Percentiles rank a stretch among this genome's conserved stretches.
phyloP scores from a whole-genome alignment of 495 filamentous ascomycete species.

The Aspergillus affinis region DNA sequence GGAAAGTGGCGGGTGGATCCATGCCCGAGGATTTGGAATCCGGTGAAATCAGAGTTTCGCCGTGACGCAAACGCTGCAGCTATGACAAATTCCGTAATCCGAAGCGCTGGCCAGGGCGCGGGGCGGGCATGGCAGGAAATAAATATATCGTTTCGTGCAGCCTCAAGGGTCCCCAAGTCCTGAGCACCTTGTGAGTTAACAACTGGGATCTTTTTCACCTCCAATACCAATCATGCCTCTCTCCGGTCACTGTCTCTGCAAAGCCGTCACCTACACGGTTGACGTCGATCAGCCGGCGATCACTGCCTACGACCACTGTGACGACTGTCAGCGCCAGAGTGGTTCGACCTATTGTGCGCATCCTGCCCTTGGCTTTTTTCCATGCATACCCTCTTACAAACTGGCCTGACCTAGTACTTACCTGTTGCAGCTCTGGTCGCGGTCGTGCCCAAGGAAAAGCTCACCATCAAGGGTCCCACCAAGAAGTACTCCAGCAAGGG shows the following conservation, averaged over 20 bases:
- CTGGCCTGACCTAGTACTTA: slow-evolving; percentile 6
- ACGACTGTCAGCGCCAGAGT: slow-evolving; percentile 69
- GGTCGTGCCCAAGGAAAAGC: slow-evolving; percentile 62
- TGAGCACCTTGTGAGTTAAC: slow-evolving; percentile 37
- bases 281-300: slow-evolving; percentile 54
- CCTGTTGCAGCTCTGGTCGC: slow-evolving; percentile 55
- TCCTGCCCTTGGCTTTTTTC: background rate
- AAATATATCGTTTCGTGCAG: slow-evolving; percentile 27
- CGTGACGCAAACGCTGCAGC: background rate
- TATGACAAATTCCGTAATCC: background rate
- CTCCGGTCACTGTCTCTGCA: slow-evolving; percentile 69
- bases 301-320: slow-evolving; percentile 68
- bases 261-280: slow-evolving; percentile 62
- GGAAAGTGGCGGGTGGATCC: background rate
- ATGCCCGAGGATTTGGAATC: slow-evolving; percentile 1
- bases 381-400: no score
- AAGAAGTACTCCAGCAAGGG: slow-evolving; percentile 60
- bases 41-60: background rate
- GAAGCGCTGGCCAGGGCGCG: background rate
- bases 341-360: slow-evolving; percentile 65
- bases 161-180: slow-evolving; percentile 30
- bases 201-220: background rate
- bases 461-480: slow-evolving; percentile 59
- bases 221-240: slow-evolving; percentile 54
- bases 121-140: slow-evolving; percentile 12